These are phyloP conservation scores for Talaromyces rugulosus DNA, from an alignment of 2,329 filamentous ascomycete genomes.

Conservation along the genomic window DNA sequence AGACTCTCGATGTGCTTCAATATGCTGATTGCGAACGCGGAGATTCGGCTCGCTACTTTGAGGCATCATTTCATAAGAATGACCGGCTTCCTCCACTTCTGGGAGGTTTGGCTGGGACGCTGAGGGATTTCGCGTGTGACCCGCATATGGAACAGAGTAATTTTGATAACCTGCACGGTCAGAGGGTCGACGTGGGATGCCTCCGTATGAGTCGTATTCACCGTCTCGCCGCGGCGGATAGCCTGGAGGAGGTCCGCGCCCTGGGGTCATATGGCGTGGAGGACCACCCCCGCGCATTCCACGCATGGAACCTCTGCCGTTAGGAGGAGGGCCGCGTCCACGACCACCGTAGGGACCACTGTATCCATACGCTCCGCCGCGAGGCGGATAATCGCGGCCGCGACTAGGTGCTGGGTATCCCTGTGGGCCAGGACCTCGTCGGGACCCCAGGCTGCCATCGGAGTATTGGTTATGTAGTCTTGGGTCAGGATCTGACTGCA, in stretches of 20 bases:
- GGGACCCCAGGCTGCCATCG: slow-evolving; percentile 42
- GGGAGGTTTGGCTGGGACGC: slow-evolving; percentile 27
- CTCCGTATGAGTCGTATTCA: slow-evolving; percentile 30
- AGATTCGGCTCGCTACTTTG: slow-evolving; percentile 50
- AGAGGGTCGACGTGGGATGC: slow-evolving; percentile 20
- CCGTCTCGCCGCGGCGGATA: slow-evolving; percentile 47
- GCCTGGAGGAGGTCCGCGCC: slow-evolving; percentile 45
- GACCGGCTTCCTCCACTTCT: slow-evolving; percentile 46
- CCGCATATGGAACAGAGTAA: slow-evolving; percentile 20
- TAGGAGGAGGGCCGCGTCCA: slow-evolving; percentile 30
- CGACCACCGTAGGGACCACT: slow-evolving; percentile 26
- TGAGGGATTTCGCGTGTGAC: slow-evolving; percentile 25
- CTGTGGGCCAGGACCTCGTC: slow-evolving; percentile 31
- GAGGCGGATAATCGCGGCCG: slow-evolving; percentile 48
- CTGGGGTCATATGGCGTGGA: slow-evolving; percentile 42
- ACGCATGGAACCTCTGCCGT: slow-evolving; percentile 43
- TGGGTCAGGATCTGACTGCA: slow-evolving; percentile 38
- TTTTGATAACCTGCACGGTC: slow-evolving; percentile 22
- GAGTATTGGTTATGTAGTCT: slow-evolving; percentile 45
- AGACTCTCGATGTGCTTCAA: slow-evolving; percentile 5
- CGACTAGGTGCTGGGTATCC: slow-evolving; percentile 42
- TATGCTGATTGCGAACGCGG: slow-evolving; percentile 5
- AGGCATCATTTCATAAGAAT: slow-evolving; percentile 77
- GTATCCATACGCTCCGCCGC: slow-evolving; percentile 35
- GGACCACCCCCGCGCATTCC: slow-evolving; percentile 30